Conservation (phyloP, 1,139 yeast species). For the Sugiyamaella pinicola region DNA sequence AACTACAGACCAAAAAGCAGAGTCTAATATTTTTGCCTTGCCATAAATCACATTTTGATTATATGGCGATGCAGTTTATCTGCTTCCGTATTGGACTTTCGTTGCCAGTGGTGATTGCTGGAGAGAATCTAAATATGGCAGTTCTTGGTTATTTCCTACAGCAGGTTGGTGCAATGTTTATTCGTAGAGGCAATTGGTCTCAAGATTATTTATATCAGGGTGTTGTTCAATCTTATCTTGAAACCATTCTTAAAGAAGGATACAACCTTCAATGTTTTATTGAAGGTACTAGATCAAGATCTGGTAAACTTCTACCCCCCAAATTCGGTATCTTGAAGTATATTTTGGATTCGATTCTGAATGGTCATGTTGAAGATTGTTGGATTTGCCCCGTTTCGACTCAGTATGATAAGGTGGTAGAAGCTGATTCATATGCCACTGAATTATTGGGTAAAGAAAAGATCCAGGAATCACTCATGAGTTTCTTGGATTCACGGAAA, state of each 20-base stretch:
- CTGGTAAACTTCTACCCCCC: conserved; percentile 64
- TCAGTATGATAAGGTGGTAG: conserved; percentile 67
- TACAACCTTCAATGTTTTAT: conserved; percentile 63
- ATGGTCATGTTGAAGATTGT: conserved; percentile 49
- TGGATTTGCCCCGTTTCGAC: conserved; percentile 61
- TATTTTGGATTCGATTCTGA: conserved; percentile 51
- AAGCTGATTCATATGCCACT: conserved; percentile 62
- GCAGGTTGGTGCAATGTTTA: conserved; percentile 48
- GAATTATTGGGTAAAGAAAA: conserved; percentile 65
- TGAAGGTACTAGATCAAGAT: conserved; percentile 69
- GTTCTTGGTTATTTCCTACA: conserved; percentile 52
- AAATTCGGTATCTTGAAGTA: conserved; percentile 65
- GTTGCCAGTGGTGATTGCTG: conserved; percentile 65
- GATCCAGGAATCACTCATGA: conserved; percentile 45
- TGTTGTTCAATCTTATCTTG: conserved; percentile 55
- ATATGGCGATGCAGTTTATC: conserved; percentile 61
- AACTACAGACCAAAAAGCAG: conserved; percentile 43
- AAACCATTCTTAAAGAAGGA: conserved; percentile 54
- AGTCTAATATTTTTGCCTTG: conserved; percentile 49
- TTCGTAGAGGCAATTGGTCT: conserved; percentile 46
- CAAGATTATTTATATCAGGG: conserved; percentile 57
- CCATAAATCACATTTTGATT: conserved; percentile 69
- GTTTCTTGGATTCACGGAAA: conserved; percentile 43
- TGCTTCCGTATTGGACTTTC: conserved; percentile 60
- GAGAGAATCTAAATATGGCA: conserved; percentile 68